These are phyloP conservation scores for Ceratocystis smalleyi DNA, from an alignment of 2,329 filamentous ascomycete genomes.

Conservation along the genomic window DNA sequence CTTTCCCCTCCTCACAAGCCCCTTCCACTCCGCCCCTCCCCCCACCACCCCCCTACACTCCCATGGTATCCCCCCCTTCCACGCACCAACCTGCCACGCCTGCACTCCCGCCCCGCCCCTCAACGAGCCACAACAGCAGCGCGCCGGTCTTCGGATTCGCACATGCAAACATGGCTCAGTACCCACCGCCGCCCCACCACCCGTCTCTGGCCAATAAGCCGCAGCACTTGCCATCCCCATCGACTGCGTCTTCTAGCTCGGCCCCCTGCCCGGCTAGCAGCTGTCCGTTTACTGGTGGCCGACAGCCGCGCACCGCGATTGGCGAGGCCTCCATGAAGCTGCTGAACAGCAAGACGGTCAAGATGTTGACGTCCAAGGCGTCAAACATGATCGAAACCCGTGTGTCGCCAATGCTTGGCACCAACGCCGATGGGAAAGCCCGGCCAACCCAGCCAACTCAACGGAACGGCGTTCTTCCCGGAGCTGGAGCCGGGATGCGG, in stretches of 20 bases:
- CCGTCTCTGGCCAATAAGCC: background rate
- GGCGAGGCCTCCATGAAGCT: constrained; percentile 12
- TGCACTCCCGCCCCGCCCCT: constrained; percentile 6
- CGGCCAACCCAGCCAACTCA: constrained; percentile 5
- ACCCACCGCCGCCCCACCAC: background rate
- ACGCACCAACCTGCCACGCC: background rate
- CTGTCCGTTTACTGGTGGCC: background rate
- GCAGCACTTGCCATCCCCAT: background rate
- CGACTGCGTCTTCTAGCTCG: background rate
- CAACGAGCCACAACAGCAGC: background rate
- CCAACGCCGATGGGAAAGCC: constrained; percentile 9
- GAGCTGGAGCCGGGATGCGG: background rate
- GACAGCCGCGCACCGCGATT: background rate
- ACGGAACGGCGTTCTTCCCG: background rate
- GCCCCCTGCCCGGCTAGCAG: background rate
- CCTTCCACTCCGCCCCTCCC: background rate
- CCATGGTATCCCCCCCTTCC: background rate
- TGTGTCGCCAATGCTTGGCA: constrained; percentile 18
- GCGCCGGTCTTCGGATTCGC: background rate
- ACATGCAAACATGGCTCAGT: background rate
- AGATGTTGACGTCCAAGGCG: constrained; percentile 18
- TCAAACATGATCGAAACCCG: constrained; percentile 19
- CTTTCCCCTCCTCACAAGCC: background rate
- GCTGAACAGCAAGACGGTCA: constrained; percentile 18
- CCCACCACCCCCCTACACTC: background rate